These are phyloP conservation scores for Alternaria atra DNA, from an alignment of 2,329 filamentous ascomycete species.

Conservation along the genomic window DNA sequence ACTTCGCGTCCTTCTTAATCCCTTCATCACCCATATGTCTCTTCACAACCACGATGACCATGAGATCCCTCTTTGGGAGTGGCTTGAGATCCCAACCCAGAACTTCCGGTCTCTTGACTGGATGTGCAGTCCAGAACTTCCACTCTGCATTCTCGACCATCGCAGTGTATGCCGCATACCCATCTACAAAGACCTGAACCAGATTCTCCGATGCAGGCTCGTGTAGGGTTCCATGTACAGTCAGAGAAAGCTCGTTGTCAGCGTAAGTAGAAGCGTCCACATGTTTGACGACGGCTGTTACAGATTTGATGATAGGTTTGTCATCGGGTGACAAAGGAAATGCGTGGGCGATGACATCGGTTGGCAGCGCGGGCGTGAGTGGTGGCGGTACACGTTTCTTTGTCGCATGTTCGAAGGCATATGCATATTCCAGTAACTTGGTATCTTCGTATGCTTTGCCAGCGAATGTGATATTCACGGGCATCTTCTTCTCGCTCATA, in stretches of 20 bases:
- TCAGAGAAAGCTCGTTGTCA: not conserved
- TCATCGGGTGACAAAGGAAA: not conserved
- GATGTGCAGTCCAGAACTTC: conserved; percentile 17
- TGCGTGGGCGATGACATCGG: conserved; percentile 17
- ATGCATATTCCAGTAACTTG: conserved; percentile 37
- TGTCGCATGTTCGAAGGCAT: conserved; percentile 31
- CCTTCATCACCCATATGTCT: conserved; percentile 9
- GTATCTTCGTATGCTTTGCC: conserved; percentile 60
- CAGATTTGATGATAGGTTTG: not conserved
- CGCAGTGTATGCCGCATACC: conserved; percentile 12
- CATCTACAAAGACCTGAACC: conserved; percentile 32
- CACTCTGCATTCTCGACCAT: conserved; percentile 3
- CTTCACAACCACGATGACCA: conserved; percentile 34
- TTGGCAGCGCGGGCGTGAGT: conserved; percentile 16
- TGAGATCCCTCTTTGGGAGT: conserved; percentile 22
- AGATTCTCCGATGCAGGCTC: not conserved
- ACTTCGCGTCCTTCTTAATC: conserved; percentile 5
- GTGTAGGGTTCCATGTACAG: conserved; percentile 4
- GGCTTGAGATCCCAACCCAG: conserved; percentile 41
- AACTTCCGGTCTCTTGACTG: conserved; percentile 9
- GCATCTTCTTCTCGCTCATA: conserved; percentile 59
- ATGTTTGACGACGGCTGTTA: not conserved
- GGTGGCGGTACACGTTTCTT: conserved; percentile 24
- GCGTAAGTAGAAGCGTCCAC: not conserved
- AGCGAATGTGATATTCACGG: conserved; percentile 63